Evolutionary conservation across 805 yeast species (phyloP), one percentile per base, ranked within the genome.

Genomic region (Jamesozyma spencerorum): DNA sequence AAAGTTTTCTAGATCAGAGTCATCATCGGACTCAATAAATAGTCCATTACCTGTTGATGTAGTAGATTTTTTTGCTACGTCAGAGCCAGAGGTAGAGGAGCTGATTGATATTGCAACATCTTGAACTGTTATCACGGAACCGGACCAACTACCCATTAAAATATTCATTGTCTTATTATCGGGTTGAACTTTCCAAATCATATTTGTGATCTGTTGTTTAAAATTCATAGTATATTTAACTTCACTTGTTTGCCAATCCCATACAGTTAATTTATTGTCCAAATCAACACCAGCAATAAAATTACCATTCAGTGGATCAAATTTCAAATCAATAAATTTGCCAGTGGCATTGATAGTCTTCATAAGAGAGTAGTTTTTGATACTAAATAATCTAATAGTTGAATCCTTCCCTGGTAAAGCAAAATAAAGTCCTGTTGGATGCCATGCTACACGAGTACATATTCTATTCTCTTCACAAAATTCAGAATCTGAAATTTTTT

Each of bases 401-500:
- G 67, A 63, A 17, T 69, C 63, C 29, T 66, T 63, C 5, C 81
- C 65, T 2, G 94, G 87, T 15, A 85, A 53, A 2, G 87, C 85
- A 36, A 86, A 65, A n/a, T 66, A 58, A 39, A 74, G 74, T 14
- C 94, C 94, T 39, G 71, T 68, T 2, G 81, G 74, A 42, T 77
- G 74, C 95, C 95, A 86, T 29, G 72, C 74, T 2, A 77, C 70
- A 32, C 71, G 71, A 0, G 84, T 70, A 19, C 79, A 62, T 1
- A 73, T 55, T 33, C 73, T 60, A 51, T 66, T 68, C 31, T 66
- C 70, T 31, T 55, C 59, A 26, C 54, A 47, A 30, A 51, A 54
- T 35, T 58, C 61, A 8, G 58, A 50, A 45, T 62, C 68, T 1
- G 46, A 51, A 13, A 61, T 54, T 10, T 52, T 31, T 13, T 34